Percentiles rank a stretch among this genome's conserved stretches.
Conservation (phyloP, 2,329 filamentous ascomycete genomes). For the Akanthomyces lecanii region DNA sequence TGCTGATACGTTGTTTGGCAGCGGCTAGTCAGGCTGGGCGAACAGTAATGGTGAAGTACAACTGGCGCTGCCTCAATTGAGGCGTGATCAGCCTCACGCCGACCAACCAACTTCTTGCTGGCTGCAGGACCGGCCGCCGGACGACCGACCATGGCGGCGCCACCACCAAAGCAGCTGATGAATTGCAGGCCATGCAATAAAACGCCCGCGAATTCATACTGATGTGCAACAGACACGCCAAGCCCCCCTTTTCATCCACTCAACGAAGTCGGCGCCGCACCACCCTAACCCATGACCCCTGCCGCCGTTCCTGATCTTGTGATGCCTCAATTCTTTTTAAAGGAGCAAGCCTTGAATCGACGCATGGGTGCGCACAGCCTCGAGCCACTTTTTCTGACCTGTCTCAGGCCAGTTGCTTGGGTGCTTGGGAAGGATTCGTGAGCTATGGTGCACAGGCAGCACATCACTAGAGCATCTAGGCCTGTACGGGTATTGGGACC, state of each 20-base stretch:
- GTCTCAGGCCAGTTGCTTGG: neutral
- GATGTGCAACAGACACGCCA: neutral
- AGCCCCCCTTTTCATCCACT: conserved; percentile 6
- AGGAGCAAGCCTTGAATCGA: neutral
- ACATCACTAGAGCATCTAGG: no score
- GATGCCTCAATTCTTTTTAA: conserved; percentile 10
- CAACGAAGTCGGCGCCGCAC: neutral
- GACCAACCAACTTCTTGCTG: conserved; percentile 2
- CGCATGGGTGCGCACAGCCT: neutral
- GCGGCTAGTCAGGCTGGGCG: neutral
- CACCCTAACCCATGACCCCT: conserved; percentile 16
- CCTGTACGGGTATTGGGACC: neutral
- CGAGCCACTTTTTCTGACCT: neutral
- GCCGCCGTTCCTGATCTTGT: conserved; percentile 16
- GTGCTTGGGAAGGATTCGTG: neutral
- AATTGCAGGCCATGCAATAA: neutral
- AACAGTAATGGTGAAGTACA: neutral
- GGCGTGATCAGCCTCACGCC: conserved; percentile 1
- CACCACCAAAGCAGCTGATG: conserved; percentile 11
- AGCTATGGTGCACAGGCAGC: neutral
- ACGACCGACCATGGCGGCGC: conserved; percentile 10
- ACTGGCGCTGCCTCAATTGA: neutral
- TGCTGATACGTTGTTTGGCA: neutral
- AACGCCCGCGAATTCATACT: neutral
- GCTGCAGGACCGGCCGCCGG: neutral